Base-by-base conservation (phyloP, 805 yeast species). In the Naumovozyma dairenensis region DNA sequence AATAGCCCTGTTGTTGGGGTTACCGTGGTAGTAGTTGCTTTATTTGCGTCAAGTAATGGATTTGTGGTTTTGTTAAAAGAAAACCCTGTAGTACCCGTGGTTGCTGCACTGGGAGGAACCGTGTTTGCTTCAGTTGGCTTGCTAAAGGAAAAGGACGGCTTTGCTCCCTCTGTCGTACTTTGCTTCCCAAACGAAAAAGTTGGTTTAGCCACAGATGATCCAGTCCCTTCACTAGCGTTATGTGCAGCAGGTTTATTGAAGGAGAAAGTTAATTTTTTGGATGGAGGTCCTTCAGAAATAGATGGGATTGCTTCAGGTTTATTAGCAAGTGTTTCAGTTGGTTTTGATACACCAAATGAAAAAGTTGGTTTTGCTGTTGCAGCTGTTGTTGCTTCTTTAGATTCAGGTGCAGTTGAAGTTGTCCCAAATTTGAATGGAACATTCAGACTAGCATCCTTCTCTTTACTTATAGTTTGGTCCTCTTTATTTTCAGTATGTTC, bases 111-210 rank as follows among this genome's bases (percentile, higher is more conserved):
- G n/a, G n/a, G n/a, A n/a, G n/a, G n/a, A n/a, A n/a, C n/a, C 9
- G n/a, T 21, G 6, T 12, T 14, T 14, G 21, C 6, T 21, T 30
- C 25, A 14, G 25, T 14, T 6, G 19, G 16, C 10, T 28, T 29
- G 10, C 14, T 18, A 16, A 45, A 45, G 3, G 38, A 29, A 16
- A 46, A 42, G 16, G 42, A 19, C 14, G 46, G 40, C 17, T 31
- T 42, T 2, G 26, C 13, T 15, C 29, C n/a, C 8, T 25, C 37
- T 28, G 18, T 19, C 17, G 33, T 17, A 17, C 13, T 16, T 12
- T 17, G 6, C 15, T 28, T 28, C 14, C 24, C 28, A 26, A 29
- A 29, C n/a, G 27, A 25, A 21, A 29, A 29, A 5, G 25, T 10
- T 6, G 34, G 29, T 16, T 24, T 31, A n/a, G 1, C 15, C 3